Base-by-base conservation (phyloP, 1,284 basidiomycete species). In the Athelia sp. region DNA sequence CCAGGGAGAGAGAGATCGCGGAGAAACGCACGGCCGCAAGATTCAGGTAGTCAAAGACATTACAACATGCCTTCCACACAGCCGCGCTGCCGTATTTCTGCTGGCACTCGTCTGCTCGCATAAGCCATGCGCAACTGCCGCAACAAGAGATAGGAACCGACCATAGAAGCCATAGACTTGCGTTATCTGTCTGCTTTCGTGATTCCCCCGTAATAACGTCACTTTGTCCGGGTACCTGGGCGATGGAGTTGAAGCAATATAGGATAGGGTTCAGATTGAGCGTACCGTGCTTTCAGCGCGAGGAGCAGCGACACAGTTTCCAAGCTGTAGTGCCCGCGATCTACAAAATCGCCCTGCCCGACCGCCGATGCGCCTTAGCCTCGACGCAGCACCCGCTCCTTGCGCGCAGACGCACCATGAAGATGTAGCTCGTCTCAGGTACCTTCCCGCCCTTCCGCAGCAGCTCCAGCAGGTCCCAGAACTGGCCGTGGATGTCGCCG, bases 101-200 rank as follows among this genome's bases (percentile, higher is more conserved):
- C 69, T 95, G 93, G 61, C 94, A 97, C 68, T 98, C 94, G 63
- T 97, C 94, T 95, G 57, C 42, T 24, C 43, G 23, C 40, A 23
- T n/a, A n/a, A 40, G 36, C 15, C 36, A 18, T 17, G 43, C 22
- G 9, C 23, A 9, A 31, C n/a, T 8, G 36, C 8, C 19, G 45
- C 10, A 24, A 10, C 32, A 43, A 36, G 3, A 45, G 14, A 32
- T 15, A 32, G 23, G 35, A 29, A 65, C 82, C 52, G 50, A 93
- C 93, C 93, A 64, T 98, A 98, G 68, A 98, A 98, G 14, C 95
- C 95, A 56, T 98, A 98, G 1, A 98, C 95, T 62, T 98, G 95
- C 1, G 96, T 98, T 59, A 98, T 98, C 65, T 98, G 95, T 57
- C 96, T 75, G 60, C 87, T 91, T 68, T 98, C 96, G 64, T 98